Conservation (phyloP, 2,329 filamentous ascomycete genomes). For the Penicillium sp. region DNA sequence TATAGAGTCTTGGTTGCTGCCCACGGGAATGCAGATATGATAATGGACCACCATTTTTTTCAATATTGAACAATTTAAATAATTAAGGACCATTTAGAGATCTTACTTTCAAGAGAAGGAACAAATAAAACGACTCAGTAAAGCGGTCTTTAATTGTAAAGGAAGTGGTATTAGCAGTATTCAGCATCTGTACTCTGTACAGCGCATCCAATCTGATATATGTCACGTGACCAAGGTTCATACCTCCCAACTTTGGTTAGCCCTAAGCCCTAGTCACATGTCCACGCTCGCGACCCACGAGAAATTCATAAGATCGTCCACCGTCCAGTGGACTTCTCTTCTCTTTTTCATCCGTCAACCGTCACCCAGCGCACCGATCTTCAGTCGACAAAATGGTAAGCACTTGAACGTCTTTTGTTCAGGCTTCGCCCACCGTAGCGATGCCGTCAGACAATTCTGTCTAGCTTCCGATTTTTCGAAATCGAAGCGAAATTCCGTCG, state of each 20-base stretch:
- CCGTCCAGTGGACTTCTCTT: slow-evolving; percentile 27
- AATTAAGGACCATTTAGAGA: background rate
- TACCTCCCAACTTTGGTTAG: background rate
- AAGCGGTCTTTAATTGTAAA: background rate
- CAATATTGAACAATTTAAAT: background rate
- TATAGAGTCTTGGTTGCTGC: slow-evolving; percentile 9
- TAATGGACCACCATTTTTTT: background rate
- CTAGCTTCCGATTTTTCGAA: slow-evolving; percentile 36
- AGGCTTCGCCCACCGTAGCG: slow-evolving; percentile 33
- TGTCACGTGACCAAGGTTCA: slow-evolving; percentile 7
- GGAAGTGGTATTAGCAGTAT: background rate
- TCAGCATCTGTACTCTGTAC: background rate
- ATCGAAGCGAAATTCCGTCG: slow-evolving; percentile 47
- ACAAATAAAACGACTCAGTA: no score
- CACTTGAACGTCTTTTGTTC: slow-evolving; percentile 52
- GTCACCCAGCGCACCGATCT: slow-evolving; percentile 57
- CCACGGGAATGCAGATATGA: slow-evolving; percentile 22
- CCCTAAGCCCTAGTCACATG: slow-evolving; percentile 36
- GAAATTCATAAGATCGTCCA: slow-evolving; percentile 36
- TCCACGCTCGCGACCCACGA: slow-evolving; percentile 42
- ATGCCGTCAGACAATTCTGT: slow-evolving; percentile 34
- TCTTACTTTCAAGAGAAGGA: no score
- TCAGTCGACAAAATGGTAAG: slow-evolving; percentile 68
- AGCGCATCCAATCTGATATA: background rate
- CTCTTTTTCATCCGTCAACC: slow-evolving; percentile 48